A percentile compares a stretch with the other conserved stretches of the same genome.
These are phyloP conservation scores for Jackrogersella multiformis DNA, from an alignment of 495 filamentous ascomycete genomes.

Conservation along the genomic window DNA sequence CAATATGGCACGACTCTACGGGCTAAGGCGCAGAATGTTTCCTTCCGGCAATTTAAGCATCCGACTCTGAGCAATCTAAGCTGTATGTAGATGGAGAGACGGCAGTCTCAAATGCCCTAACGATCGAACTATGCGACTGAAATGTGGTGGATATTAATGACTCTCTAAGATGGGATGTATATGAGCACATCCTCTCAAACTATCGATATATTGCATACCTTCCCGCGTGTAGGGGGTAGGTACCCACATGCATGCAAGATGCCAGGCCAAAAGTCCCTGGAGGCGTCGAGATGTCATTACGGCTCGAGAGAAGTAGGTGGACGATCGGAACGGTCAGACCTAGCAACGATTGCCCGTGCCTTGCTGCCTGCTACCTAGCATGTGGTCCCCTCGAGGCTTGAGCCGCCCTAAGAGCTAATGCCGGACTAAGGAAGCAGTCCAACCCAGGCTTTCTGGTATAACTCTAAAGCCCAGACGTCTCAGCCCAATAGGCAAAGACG, in stretches of 20 bases:
- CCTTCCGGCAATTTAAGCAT: slow-evolving; percentile 2
- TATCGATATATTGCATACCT: slow-evolving; percentile 12
- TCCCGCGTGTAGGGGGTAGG: neutral
- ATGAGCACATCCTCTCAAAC: slow-evolving; percentile 1
- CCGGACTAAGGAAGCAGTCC: neutral
- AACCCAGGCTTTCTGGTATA: neutral
- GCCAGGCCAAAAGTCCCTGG: neutral
- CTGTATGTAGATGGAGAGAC: neutral
- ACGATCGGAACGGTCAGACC: neutral
- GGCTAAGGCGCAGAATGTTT: neutral
- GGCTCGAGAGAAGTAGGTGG: neutral
- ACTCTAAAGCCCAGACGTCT: slow-evolving; percentile 8
- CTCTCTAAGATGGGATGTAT: neutral
- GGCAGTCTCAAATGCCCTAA: neutral
- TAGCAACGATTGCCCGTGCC: neutral
- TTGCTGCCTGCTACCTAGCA: neutral
- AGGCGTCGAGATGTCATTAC: neutral
- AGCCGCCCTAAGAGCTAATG: neutral
- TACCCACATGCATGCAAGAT: neutral
- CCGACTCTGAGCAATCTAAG: neutral
- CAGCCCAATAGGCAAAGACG: slow-evolving; percentile 9
- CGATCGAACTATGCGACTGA: slow-evolving; percentile 11
- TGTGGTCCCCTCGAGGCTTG: neutral
- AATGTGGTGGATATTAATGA: slow-evolving; percentile 10
- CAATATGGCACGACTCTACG: neutral